Evolutionary conservation across 2,329 filamentous ascomycete genomes (phyloP), one percentile per base, ranked within the genome.

Genomic region (Geosmithia flava): DNA sequence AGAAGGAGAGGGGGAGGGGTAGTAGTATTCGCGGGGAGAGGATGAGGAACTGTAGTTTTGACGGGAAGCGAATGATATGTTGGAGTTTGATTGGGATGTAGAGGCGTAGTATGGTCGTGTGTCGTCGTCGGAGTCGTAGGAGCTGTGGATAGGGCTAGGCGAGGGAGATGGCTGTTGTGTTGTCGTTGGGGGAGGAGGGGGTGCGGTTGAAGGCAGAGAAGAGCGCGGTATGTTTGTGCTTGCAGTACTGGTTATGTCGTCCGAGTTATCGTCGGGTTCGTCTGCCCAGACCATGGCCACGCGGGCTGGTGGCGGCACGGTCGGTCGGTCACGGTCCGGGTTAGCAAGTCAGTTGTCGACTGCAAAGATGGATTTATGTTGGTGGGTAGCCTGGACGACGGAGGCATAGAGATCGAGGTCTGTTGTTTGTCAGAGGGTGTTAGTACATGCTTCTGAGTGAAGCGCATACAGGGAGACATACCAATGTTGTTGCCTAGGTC

Each of bases 321-420:
- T 48, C 49, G 50, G 53, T 46, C 47, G 47, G 55, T 56, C 56
- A 53, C 56, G 56, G 52, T 56, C 57, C 55, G 58, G 56, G 55
- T 54, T 48, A 52, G 52, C 52, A 53, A 59, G 53, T 67, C 62
- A 67, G 55, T 65, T 61, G 48, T 78, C 76, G 59, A 86, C 89
- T 37, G 68, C 57, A 62, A 96, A 96, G 47, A 97, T 83, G 52
- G 80, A 72, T 59, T 84, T 86, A 61, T 88, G 80, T 46, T 81
- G 77, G 66, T 96, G 90, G 33, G 88, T 93, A 37, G 81, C 83
- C 50, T 96, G 86, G 16, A 95, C 90, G 3, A 96, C 85, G 0
- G 83, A 79, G 49, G 87, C 81, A 51, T 81, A 84, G 33, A 87
- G 75, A 47, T 73, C 74, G 64, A 85, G 87, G 67, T 96, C 89